Percentiles rank a stretch among this genome's conserved stretches.
phyloP scores from a whole-genome alignment of 176 grass and related monocot species.

The Alloteropsis semialata region DNA sequence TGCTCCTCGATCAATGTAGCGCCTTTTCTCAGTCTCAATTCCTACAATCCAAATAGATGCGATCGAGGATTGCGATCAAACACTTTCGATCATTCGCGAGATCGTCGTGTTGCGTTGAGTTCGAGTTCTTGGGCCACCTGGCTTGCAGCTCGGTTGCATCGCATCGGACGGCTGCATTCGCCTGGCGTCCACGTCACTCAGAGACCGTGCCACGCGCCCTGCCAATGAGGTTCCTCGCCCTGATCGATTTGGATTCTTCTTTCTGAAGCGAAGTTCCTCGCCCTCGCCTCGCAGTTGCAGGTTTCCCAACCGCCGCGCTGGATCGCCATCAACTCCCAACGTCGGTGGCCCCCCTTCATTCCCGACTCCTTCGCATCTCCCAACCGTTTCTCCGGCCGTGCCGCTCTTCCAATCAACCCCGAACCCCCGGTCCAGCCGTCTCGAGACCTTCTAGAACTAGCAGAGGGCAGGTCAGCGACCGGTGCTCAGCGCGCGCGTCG shows the following conservation, averaged over 20 bases:
- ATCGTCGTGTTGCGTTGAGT: neutral
- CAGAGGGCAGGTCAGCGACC: conserved; percentile 28
- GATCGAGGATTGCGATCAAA: too few species aligned
- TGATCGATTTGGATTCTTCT: too few species aligned
- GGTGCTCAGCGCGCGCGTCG: neutral
- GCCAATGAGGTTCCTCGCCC: too few species aligned
- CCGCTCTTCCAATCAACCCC: conserved; percentile 7
- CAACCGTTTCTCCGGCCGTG: conserved; percentile 9
- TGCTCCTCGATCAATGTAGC: neutral
- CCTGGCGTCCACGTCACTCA: too few species aligned
- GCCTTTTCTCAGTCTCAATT: neutral
- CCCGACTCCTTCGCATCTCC: neutral
- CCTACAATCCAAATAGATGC: neutral
- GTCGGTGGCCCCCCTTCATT: neutral
- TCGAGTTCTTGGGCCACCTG: neutral
- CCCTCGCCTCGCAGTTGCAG: neutral
- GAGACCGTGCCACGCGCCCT: too few species aligned
- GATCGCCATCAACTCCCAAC: neutral
- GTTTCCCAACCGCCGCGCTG: conserved; percentile 14
- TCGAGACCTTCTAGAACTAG: neutral
- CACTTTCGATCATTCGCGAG: neutral
- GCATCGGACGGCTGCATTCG: neutral
- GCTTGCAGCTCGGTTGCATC: too few species aligned
- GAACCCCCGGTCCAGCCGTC: neutral
- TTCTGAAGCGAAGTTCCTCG: too few species aligned